Evolutionary conservation across 306 rosid species (phyloP).

Genomic region (Abrus precatorius): DNA sequence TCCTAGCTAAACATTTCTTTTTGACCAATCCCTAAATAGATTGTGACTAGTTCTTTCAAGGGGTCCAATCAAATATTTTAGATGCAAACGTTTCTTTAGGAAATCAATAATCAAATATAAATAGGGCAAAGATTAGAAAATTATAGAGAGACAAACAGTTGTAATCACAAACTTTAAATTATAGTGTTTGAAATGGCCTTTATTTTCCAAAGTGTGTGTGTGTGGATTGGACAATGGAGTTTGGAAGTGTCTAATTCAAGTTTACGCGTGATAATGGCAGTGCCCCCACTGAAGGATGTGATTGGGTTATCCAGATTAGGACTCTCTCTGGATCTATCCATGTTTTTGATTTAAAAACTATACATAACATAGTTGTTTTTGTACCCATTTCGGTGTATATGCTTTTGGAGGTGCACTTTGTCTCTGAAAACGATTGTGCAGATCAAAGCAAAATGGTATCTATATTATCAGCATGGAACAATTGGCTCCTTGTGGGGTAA

Average conservation of each 20-base stretch:
- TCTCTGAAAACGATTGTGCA: conserved; percentile 49
- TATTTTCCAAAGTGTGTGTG: conserved; percentile 34
- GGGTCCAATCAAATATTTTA: neutral
- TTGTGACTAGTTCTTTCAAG: neutral
- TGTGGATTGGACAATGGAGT: conserved; percentile 37
- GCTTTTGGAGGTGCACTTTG: conserved; percentile 51
- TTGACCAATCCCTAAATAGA: neutral
- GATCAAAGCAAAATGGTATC: conserved; percentile 31
- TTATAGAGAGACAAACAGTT: conserved; percentile 47
- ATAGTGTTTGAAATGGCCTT: conserved; percentile 37
- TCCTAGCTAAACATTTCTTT: neutral
- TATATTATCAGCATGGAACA: conserved; percentile 37
- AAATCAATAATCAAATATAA: too few species aligned
- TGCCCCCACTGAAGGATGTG: conserved; percentile 49
- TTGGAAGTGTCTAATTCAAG: conserved; percentile 48
- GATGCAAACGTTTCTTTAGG: neutral
- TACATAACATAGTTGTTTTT: conserved; percentile 11
- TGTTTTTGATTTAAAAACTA: conserved; percentile 27
- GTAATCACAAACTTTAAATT: conserved; percentile 56
- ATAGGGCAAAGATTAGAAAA: conserved; percentile 36
- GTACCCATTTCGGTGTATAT: conserved; percentile 43
- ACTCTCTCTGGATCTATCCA: conserved; percentile 20
- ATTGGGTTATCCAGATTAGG: conserved; percentile 52
- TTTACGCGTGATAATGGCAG: conserved; percentile 53
- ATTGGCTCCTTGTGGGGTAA: conserved; percentile 42